These are phyloP conservation scores for Cyberlindnera mycetangii DNA, from an alignment of 805 yeast species.

Conservation along the genomic window DNA sequence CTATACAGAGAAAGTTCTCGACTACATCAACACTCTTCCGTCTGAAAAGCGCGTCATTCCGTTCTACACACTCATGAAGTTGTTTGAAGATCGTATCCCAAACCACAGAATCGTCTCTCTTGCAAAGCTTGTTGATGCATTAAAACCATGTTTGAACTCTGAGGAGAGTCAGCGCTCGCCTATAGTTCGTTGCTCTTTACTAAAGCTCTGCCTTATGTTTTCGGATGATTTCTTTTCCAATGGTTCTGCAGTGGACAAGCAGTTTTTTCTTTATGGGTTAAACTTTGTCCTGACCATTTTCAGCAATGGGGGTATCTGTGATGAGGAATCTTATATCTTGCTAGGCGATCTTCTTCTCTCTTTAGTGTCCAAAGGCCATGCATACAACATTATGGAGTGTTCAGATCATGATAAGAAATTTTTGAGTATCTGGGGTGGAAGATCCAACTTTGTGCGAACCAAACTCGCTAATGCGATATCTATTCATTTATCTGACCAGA, in stretches of 20 bases:
- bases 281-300: slow-evolving; percentile 2
- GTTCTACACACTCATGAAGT: slow-evolving; percentile 13
- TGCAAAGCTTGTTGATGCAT: neutral
- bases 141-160: slow-evolving; percentile 7
- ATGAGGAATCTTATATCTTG: slow-evolving; percentile 1
- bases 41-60: slow-evolving; percentile 13
- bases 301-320: slow-evolving; percentile 4
- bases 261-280: neutral
- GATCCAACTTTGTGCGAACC: slow-evolving; percentile 17
- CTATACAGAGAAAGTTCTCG: slow-evolving; percentile 15
- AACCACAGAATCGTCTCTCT: slow-evolving; percentile 5
- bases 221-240: slow-evolving; percentile 29
- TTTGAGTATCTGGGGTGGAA: slow-evolving; percentile 5
- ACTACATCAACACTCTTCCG: slow-evolving; percentile 11
- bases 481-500: neutral
- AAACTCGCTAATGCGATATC: neutral
- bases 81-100: slow-evolving; percentile 4
- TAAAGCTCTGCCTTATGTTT: slow-evolving; percentile 31
- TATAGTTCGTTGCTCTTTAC: slow-evolving; percentile 21
- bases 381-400: neutral
- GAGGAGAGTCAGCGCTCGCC: slow-evolving; percentile 6
- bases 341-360: neutral
- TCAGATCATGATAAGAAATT: slow-evolving; percentile 4
- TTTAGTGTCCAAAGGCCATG: neutral
- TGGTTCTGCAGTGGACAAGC: neutral